Evolutionary conservation across 75 land plant genomes (phyloP).

Genomic region (Isoetes taiwanensis): DNA sequence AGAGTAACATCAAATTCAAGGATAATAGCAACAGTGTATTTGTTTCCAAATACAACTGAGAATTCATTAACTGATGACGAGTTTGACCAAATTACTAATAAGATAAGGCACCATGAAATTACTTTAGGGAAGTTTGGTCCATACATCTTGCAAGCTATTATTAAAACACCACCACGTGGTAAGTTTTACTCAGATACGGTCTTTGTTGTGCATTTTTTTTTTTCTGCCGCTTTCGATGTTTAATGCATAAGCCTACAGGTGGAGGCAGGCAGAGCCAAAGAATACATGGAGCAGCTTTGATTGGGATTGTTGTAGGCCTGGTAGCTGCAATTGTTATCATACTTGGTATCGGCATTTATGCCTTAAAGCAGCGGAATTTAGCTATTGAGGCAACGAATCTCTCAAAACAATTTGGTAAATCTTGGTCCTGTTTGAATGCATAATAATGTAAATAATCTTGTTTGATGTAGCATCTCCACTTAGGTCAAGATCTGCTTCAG

Average conservation of each 20-base stretch:
- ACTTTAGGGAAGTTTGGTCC: no score
- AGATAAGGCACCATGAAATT: no score
- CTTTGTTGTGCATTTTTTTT: neutral
- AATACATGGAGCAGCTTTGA: slow-evolving; percentile 14
- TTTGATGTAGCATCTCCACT: no score
- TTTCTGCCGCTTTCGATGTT: neutral
- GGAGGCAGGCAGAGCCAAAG: neutral
- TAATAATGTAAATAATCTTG: no score
- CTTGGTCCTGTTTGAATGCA: no score
- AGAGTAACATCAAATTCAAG: no score
- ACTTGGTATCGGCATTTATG: slow-evolving; percentile 36
- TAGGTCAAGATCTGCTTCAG: no score
- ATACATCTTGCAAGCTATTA: no score
- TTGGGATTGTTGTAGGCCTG: slow-evolving; percentile 40
- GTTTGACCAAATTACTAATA: no score
- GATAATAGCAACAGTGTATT: no score
- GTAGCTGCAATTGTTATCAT: slow-evolving; percentile 26
- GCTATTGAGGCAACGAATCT: slow-evolving; percentile 38
- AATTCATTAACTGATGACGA: no score
- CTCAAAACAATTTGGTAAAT: slow-evolving; percentile 70
- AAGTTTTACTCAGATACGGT: neutral
- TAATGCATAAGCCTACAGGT: neutral
- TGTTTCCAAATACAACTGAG: no score
- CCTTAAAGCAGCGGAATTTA: slow-evolving; percentile 39
- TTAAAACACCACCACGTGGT: slow-evolving; percentile 6